Evolutionary conservation across 2,329 filamentous ascomycete genomes (phyloP), one percentile per base, ranked within the genome.

Genomic region (Trichoderma atrobrunneum): DNA sequence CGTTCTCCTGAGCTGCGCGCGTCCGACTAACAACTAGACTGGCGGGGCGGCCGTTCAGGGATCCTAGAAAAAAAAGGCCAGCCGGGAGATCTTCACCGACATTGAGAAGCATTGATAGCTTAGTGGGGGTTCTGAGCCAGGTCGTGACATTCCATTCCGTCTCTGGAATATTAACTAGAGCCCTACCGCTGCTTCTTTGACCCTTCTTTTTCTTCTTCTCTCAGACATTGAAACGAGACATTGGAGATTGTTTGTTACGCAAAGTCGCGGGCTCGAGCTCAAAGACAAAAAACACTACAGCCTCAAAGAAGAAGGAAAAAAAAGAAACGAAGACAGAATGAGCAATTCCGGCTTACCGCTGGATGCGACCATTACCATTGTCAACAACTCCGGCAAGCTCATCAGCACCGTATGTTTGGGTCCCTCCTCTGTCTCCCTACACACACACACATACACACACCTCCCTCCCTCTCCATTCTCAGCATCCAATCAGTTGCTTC

Each of bases 331-430:
- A 34, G 51, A 34, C 24, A 71, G 54, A 11, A 65, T 69, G 57
- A 56, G 57, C 64, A 24, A 21, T 32, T 66, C 63, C 32, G 64
- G 65, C 32, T 84, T 86, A 83, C 79, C 83, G 60, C 81, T 86
- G 74, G 82, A 85, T 69, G 91, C 97, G 82, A 95, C 93, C 64
- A 90, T 97, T 76, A 95, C 93, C 76, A 93, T 97, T 78, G 92
- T 97, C 82, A 96, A 97, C 85, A 94, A 87, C 78, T 96, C 93
- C 72, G 94, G 94, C 78, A 97, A 97, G 84, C 91, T 97, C 65
- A 93, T 97, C 77, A 95, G 91, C 86, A 96, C 92, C 73, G 93
- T 95, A 86, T 81, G 91, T 86, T 12, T 12, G 68, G 43, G 21
- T 36, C 24, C 18, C 62, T 26, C 1, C 8, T 59, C 56, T 32